A percentile compares a stretch with the other conserved stretches of the same genome.
Evolutionary conservation across 768 basidiomycete species (phyloP).

Genomic region (Mycena rebaudengoi): DNA sequence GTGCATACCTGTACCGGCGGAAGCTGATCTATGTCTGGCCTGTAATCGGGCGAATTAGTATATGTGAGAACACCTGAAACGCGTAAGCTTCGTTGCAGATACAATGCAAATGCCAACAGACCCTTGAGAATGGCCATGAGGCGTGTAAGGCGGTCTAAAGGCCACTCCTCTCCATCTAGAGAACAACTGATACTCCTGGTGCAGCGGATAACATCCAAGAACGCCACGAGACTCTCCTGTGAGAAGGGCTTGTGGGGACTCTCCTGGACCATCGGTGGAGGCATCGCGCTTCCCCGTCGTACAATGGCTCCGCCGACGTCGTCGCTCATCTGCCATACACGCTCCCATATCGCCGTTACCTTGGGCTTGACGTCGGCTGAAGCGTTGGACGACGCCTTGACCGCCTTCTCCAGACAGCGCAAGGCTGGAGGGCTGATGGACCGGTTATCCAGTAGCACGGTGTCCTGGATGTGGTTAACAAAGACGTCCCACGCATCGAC

Average conservation of each 20-base stretch:
- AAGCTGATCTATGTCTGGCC: conserved; percentile 86
- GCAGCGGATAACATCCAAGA: conserved; percentile 75
- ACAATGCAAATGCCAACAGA: conserved; percentile 26
- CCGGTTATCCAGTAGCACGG: conserved; percentile 73
- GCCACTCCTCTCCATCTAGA: conserved; percentile 68
- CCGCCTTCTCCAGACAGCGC: conserved; percentile 82
- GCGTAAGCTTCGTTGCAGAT: neutral
- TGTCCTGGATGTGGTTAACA: conserved; percentile 73
- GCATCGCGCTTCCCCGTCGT: conserved; percentile 33
- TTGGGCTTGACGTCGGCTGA: conserved; percentile 53
- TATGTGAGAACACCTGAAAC: conserved; percentile 78
- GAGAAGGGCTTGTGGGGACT: conserved; percentile 61
- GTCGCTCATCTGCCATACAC: conserved; percentile 77
- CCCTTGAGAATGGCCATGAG: conserved; percentile 86
- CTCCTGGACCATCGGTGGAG: conserved; percentile 28
- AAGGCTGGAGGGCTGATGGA: conserved; percentile 84
- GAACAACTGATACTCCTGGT: conserved; percentile 59
- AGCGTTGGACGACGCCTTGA: conserved; percentile 63
- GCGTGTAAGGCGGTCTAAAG: conserved; percentile 65
- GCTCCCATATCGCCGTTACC: conserved; percentile 57
- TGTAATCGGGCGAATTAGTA: conserved; percentile 82
- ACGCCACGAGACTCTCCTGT: conserved; percentile 87
- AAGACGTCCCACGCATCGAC: conserved; percentile 78
- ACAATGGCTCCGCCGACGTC: conserved; percentile 66
- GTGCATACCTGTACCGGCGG: conserved; percentile 76